Conservation (phyloP, 163 green algal species). For the Chlorella variabilis region DNA sequence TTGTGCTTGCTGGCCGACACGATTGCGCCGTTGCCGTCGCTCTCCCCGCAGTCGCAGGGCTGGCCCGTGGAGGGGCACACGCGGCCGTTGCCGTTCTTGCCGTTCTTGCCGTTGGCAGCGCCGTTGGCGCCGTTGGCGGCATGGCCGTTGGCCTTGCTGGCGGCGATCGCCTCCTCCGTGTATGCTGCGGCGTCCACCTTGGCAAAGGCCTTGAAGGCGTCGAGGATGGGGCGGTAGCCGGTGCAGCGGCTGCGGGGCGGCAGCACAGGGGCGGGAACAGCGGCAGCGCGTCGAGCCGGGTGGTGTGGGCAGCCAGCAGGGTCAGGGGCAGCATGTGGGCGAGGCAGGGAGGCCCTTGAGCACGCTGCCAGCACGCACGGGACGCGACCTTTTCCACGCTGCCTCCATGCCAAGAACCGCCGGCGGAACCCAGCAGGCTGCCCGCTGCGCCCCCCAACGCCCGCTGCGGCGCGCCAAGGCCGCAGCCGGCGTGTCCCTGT, state of each 20-base stretch:
- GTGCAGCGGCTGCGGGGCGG: conserved; percentile 86
- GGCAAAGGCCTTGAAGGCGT: conserved; percentile 95
- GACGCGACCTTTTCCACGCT: no score
- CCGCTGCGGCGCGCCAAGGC: no score
- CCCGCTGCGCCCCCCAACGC: no score
- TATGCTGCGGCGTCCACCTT: conserved; percentile 81
- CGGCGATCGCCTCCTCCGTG: conserved; percentile 82
- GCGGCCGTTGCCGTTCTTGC: conserved; percentile 7
- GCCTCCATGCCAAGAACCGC: no score
- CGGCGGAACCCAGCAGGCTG: no score
- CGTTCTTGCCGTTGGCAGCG: conserved; percentile 1
- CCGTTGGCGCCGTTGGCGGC: conserved; percentile 12
- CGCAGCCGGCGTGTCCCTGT: no score
- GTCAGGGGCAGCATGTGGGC: no score
- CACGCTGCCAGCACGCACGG: no score
- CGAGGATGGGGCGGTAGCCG: conserved; percentile 96
- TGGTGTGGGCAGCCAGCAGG: no score
- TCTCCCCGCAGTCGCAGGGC: conserved; percentile 79
- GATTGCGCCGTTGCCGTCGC: conserved; percentile 11
- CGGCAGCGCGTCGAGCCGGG: no score
- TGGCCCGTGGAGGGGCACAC: conserved; percentile 85
- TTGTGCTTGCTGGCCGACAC: conserved; percentile 44
- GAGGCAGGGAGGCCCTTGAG: no score
- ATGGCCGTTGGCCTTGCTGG: conserved; percentile 48
- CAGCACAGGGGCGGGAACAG: not conserved